Percentiles rank a stretch among this genome's conserved stretches.
Evolutionary conservation across 2,329 filamentous ascomycete species (phyloP).

Genomic region (Fusarium falciforme): DNA sequence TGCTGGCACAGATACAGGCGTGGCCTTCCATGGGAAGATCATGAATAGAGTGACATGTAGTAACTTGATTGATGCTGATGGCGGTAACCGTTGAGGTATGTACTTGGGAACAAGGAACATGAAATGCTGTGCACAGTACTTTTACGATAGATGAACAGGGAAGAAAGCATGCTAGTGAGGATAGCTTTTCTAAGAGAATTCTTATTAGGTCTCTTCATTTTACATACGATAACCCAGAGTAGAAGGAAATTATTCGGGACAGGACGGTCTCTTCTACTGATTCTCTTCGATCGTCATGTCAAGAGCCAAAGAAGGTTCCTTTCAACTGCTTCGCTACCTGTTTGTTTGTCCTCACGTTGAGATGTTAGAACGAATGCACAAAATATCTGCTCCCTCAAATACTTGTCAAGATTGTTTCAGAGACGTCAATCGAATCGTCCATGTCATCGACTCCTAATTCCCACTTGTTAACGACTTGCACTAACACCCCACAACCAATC

Average conservation of each 20-base stretch:
- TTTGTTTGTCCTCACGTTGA: neutral
- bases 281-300: too few species aligned
- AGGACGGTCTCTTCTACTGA: too few species aligned
- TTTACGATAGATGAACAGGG: too few species aligned
- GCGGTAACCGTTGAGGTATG: neutral
- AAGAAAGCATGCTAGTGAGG: neutral
- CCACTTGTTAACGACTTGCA: neutral
- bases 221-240: too few species aligned
- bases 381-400: neutral
- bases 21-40: neutral
- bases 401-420: neutral
- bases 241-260: too few species aligned
- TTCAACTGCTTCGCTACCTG: neutral
- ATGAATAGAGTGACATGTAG: neutral
- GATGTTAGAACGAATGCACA: neutral
- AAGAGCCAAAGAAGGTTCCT: neutral
- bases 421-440: neutral
- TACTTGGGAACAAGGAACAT: neutral
- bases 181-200: neutral
- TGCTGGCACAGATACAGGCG: neutral
- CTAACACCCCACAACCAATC: neutral
- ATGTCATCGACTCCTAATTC: neutral
- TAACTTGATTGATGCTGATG: neutral
- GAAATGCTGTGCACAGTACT: neutral
- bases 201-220: neutral